These are phyloP conservation scores for Candida nanaspora DNA, from an alignment of 805 yeast genomes.

Conservation along the genomic window DNA sequence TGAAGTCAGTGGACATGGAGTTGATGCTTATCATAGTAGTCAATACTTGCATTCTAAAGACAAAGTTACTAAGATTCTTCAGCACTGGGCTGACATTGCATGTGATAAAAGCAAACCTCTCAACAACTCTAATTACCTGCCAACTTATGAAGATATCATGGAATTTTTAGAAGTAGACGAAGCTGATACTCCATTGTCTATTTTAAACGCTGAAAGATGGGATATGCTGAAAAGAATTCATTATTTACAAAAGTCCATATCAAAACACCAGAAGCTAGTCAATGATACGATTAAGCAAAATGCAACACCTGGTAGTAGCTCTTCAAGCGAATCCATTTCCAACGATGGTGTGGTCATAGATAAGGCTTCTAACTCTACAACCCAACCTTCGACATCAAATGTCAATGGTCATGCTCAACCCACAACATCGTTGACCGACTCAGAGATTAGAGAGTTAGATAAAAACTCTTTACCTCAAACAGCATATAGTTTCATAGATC, in stretches of 20 bases:
- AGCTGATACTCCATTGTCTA: slow-evolving; percentile 23
- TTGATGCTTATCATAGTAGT: slow-evolving; percentile 49
- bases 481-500: slow-evolving; percentile 56
- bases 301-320: not conserved
- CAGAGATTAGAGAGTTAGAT: slow-evolving; percentile 33
- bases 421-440: slow-evolving; percentile 33
- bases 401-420: no score
- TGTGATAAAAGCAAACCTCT: slow-evolving; percentile 23
- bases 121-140: slow-evolving; percentile 40
- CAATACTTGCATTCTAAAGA: slow-evolving; percentile 42
- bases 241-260: slow-evolving; percentile 58
- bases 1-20: slow-evolving; percentile 75
- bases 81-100: slow-evolving; percentile 46
- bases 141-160: slow-evolving; percentile 48
- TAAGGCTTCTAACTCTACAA: no score
- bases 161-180: slow-evolving; percentile 45
- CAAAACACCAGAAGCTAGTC: not conserved
- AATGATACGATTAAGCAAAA: no score
- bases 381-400: no score
- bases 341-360: no score
- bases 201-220: slow-evolving; percentile 56
- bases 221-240: slow-evolving; percentile 61
- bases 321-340: not conserved
- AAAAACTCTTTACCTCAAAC: slow-evolving; percentile 28
- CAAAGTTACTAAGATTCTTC: slow-evolving; percentile 48